Evolutionary conservation across 129 eudicot species (phyloP).

Genomic region (Smallanthus sonchifolius): DNA sequence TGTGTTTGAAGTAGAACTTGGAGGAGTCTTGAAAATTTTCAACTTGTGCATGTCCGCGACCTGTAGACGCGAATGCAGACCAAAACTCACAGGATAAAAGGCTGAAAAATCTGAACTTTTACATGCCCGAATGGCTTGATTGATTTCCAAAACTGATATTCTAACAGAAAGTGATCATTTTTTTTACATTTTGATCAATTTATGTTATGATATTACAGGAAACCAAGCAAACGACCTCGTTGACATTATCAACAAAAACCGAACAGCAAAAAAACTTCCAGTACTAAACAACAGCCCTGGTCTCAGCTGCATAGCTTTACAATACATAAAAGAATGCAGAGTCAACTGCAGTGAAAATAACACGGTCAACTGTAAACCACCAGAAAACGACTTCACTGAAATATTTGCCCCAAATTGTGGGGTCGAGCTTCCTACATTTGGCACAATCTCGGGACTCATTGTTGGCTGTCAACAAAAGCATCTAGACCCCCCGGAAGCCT

Average conservation of each 20-base stretch:
- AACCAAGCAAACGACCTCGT: constrained; percentile 71
- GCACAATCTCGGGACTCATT: constrained; percentile 56
- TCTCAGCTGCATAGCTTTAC: constrained; percentile 80
- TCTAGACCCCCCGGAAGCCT: constrained; percentile 68
- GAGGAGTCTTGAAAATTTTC: too few relatives aligned
- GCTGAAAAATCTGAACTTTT: too few relatives aligned
- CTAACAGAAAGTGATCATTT: neutral
- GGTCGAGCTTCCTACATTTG: constrained; percentile 83
- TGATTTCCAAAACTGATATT: neutral
- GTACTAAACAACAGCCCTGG: constrained; percentile 57
- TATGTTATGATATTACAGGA: constrained; percentile 32
- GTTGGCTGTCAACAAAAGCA: constrained; percentile 62
- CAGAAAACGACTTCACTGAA: constrained; percentile 76
- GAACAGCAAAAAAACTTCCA: constrained; percentile 58
- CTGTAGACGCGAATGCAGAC: too few relatives aligned
- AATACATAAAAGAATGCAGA: constrained; percentile 64
- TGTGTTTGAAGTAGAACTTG: too few relatives aligned
- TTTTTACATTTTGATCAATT: neutral
- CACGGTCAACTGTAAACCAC: constrained; percentile 57
- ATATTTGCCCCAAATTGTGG: constrained; percentile 85
- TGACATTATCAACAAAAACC: constrained; percentile 67
- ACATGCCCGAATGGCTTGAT: too few relatives aligned
- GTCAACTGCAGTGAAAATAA: constrained; percentile 62
- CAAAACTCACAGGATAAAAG: neutral
- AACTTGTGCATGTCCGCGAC: too few relatives aligned